Base-by-base conservation (phyloP, 179 eudicot genomes). In the Actinidia arguta region DNA sequence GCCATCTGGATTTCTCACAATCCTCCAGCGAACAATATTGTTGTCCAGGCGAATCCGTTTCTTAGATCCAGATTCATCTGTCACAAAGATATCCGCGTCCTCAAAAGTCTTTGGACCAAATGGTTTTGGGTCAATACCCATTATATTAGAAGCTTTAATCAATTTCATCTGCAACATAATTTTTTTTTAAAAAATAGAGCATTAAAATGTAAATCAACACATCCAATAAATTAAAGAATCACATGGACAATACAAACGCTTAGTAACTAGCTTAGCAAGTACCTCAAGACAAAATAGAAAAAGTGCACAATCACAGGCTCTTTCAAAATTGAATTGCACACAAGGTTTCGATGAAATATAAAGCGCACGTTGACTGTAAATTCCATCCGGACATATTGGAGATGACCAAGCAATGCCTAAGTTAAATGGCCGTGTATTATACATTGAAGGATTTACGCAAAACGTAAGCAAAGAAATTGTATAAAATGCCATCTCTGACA, bases 21-120 rank as follows among this genome's bases (percentile, higher is more conserved):
- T 85, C 87, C 99, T 94, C 98, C 98, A 95, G 61, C 98, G 98
- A 59, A 95, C 98, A 85, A 94, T 94, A 83, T 97, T 97, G 87
- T 97, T 95, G 75, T 92, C 98, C 86, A 97, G 86, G 50, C 98
- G 97, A 83, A 97, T 95, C 73, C 98, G 89, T 81, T 92, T 95
- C 86, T 88, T 97, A 22, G 95, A 71, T 85, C 98, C 99, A 85
- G 99, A 95, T 88, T 97, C 98, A 83, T 97, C 99, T 14, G 98
- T 93, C 83, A 92, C 98, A 88, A 92, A 90, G 58, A 85, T 86
- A 79, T 95, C 99, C 84, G 94, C 98, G 82, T 94, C 99, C 76
- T 85, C 96, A 81, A 87, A 97, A 67, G 97, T 93, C 89, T 95
- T 90, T 63, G 96, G 98, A 89, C 95, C 98, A 89, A 97, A 97